Evolutionary conservation across 805 yeast genomes (phyloP), one percentile per base, ranked within the genome.

Genomic region (Candida awuae): DNA sequence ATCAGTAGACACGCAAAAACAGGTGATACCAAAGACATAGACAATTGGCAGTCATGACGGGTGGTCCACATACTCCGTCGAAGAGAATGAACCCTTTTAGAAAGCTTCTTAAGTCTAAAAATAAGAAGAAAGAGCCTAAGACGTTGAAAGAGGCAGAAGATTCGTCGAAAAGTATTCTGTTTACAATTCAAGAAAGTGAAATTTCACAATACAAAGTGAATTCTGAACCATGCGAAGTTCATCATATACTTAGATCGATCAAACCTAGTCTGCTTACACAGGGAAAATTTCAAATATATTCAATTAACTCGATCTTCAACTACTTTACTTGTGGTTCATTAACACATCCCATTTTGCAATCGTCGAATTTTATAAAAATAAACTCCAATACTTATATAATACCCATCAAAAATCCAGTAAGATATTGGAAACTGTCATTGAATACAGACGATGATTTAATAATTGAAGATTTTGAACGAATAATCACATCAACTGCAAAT

Each of bases 291-390:
- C 75, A 76, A 48, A 62, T 80, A 2, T 80, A 75, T 47, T 77
- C 75, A 52, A 60, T 79, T 20, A 49, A 70, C 43, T 68, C 64
- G 42, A 78, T 77, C 8, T 25, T 41, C n/a, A 41, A 32, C 17
- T 80, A 78, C 53, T 52, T 80, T 29, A 71, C 76, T 10, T 80
- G 86, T 59, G 87, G 84, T 0, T 65, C 75, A 5, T 73, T 84
- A 28, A 72, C 83, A 2, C 83, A 83, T 52, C 94, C 95, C 4
- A 70, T 84, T 12, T 60, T 84, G 37, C 84, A 86, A 4, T 73
- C 69, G 44, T 56, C 80, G 38, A 72, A 75, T 48, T 65, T 84
- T 2, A 56, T 81, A 43, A 62, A 83, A 48, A 66, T 70, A 9
- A 60, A 63, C 17, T 45, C 42, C 34, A 65, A 64, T 35, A 71